These are phyloP conservation scores for Primulina eburnea DNA, from an alignment of 257 asterid genomes.

Conservation along the genomic window DNA sequence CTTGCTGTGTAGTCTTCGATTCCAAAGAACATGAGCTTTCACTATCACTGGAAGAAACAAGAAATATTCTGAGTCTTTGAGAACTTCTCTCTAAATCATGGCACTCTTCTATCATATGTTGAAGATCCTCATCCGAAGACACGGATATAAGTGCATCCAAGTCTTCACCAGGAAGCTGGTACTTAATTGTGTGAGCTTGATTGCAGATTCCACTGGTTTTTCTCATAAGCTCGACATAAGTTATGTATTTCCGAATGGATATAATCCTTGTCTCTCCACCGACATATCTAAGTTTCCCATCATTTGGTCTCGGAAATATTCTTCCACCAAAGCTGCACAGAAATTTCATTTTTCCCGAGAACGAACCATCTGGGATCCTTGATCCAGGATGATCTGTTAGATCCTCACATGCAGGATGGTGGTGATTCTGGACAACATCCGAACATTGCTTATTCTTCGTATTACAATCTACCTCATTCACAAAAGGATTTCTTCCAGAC, in stretches of 20 bases:
- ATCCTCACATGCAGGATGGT: slow-evolving; percentile 34
- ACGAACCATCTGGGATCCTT: slow-evolving; percentile 35
- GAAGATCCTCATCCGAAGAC: slow-evolving; percentile 85
- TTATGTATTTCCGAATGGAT: slow-evolving; percentile 54
- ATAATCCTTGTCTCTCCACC: slow-evolving; percentile 89
- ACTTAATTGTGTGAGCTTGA: slow-evolving; percentile 65
- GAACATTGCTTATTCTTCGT: slow-evolving; percentile 22
- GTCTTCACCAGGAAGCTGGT: slow-evolving; percentile 95
- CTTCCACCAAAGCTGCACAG: slow-evolving; percentile 94
- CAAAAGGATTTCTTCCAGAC: slow-evolving; percentile 34
- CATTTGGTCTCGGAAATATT: slow-evolving; percentile 78
- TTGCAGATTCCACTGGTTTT: slow-evolving; percentile 60
- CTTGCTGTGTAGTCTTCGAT: slow-evolving; percentile 39
- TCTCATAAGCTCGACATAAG: slow-evolving; percentile 54
- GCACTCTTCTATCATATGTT: slow-evolving; percentile 84
- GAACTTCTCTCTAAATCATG: slow-evolving; percentile 64
- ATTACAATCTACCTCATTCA: slow-evolving; percentile 29
- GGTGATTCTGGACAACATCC: slow-evolving; percentile 34
- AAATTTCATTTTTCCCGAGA: slow-evolving; percentile 57
- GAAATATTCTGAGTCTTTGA: slow-evolving; percentile 71
- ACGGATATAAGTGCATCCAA: slow-evolving; percentile 86
- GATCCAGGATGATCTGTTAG: slow-evolving; percentile 33
- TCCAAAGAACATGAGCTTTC: slow-evolving; percentile 56
- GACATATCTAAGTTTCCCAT: slow-evolving; percentile 77
- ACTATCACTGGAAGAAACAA: slow-evolving; percentile 49